A percentile compares a stretch with the other conserved stretches of the same genome.
Evolutionary conservation across 2,329 filamentous ascomycete species (phyloP).

Genomic region (Hymenoscyphus fraxineus): DNA sequence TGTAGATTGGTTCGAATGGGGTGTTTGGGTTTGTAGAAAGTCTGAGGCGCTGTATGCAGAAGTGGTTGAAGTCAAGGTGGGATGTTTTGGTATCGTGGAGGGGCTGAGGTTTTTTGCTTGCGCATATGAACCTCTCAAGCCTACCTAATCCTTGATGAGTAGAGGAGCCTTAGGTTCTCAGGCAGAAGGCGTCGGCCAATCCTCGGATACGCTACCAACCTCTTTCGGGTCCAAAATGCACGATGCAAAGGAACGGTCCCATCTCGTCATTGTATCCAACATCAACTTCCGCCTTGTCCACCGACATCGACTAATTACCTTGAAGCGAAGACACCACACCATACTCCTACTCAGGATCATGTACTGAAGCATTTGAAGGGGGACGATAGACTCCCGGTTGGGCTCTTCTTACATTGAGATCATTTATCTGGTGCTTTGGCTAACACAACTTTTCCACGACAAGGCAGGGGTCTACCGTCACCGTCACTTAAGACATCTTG

Average conservation of each 20-base stretch:
- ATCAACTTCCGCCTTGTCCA: background rate
- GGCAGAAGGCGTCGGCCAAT: no score
- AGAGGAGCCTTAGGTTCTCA: no score
- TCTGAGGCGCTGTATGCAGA: constrained; percentile 1
- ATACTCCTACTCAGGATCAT: constrained; percentile 20
- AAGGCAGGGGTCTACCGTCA: constrained; percentile 36
- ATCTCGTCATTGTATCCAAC: background rate
- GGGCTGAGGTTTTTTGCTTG: constrained; percentile 14
- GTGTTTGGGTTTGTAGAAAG: background rate
- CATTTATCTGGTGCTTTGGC: constrained; percentile 34
- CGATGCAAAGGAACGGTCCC: no score
- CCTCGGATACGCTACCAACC: no score
- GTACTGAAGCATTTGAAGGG: constrained; percentile 32
- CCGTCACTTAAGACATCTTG: constrained; percentile 17
- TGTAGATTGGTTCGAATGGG: constrained; percentile 40
- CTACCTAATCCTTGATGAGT: background rate
- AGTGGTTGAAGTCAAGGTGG: constrained; percentile 10
- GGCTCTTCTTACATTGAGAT: constrained; percentile 38
- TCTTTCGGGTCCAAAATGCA: no score
- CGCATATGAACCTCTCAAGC: background rate
- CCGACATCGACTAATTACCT: background rate
- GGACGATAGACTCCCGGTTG: constrained; percentile 38
- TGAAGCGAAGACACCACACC: background rate
- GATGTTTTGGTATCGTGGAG: constrained; percentile 19
- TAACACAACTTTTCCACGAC: constrained; percentile 34